Evolutionary conservation across 371 early-diverging fungal genomes (phyloP), one percentile per base, ranked within the genome.

Genomic region (Mortierella sp.): DNA sequence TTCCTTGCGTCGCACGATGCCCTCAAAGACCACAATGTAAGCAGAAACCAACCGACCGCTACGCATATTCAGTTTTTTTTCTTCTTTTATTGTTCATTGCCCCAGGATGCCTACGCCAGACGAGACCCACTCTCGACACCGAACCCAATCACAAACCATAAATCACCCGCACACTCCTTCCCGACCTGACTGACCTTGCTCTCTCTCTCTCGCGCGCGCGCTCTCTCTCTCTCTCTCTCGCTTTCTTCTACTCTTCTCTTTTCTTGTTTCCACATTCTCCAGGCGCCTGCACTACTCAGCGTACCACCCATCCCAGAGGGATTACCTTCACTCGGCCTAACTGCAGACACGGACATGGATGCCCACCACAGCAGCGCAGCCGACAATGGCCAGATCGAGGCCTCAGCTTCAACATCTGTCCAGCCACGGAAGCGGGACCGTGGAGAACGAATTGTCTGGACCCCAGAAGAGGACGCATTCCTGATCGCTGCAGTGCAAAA

Each of bases 381-480:
- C 30, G 57, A 57, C 57, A 3, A 7, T 30, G 28, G 57, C 57
- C 37, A 5, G 37, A 37, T 37, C 37, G 37, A 37, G 9, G 37
- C 37, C 37, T 37, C 37, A 37, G 3, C 37, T 9, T 37, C 37
- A 9, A 37, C 37, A 5, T 3, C 37, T 9, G 37, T 37, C 9
- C 37, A 37, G 21, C 53, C 53, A 26, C 53, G 53, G 53, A 53
- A 53, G 26, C 19, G 53, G 53, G 53, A 53, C 9, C 16, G 53
- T 12, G 45, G 79, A 30, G 79, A 77, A 26, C 68, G 79, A 4
- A 72, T 72, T 50, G 79, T 77, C 55, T 95, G 95, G 95, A 90
- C 93, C 14, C 84, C 87, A 12, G 91, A 90, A 68, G 95, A 95
- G 52, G 94, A 95, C 72, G 84, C 87, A 18, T 71, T 88, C 15